Evolutionary conservation across 176 grass and related monocot genomes (phyloP).

Genomic region (Bothriochloa decipiens): DNA sequence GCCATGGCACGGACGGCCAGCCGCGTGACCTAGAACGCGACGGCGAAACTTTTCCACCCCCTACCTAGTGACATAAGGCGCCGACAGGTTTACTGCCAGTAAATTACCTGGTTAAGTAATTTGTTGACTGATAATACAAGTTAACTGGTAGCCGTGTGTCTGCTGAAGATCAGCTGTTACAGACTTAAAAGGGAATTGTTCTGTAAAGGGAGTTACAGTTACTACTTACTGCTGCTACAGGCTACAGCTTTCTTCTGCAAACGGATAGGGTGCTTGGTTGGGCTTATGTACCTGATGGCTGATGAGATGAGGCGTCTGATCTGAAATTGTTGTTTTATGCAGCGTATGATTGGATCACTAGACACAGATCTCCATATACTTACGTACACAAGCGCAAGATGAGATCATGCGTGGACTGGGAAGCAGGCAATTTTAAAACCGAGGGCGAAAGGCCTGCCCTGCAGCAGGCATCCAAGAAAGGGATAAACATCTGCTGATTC

Average conservation of each 20-base stretch:
- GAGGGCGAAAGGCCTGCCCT: background rate
- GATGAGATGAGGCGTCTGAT: background rate
- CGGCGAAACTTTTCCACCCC: background rate
- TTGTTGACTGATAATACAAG: background rate
- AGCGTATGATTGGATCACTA: constrained; percentile 13
- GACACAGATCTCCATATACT: background rate
- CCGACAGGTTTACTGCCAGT: background rate
- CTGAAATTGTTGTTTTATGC: background rate
- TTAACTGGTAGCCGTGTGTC: background rate
- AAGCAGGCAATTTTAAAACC: background rate
- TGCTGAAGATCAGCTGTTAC: background rate
- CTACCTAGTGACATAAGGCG: background rate
- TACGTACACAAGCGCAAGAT: background rate
- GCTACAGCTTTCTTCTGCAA: background rate
- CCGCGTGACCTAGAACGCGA: background rate
- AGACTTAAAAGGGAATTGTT: background rate
- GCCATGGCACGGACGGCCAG: background rate
- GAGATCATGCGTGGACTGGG: background rate
- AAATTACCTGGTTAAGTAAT: background rate
- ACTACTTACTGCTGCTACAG: background rate
- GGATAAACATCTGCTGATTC: background rate
- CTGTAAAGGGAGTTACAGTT: background rate
- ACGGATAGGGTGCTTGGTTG: background rate
- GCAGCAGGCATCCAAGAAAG: constrained; percentile 25
- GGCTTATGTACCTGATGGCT: background rate